These are phyloP conservation scores for Alternaria metachromatica DNA, from an alignment of 2,329 filamentous ascomycete species.

Conservation along the genomic window DNA sequence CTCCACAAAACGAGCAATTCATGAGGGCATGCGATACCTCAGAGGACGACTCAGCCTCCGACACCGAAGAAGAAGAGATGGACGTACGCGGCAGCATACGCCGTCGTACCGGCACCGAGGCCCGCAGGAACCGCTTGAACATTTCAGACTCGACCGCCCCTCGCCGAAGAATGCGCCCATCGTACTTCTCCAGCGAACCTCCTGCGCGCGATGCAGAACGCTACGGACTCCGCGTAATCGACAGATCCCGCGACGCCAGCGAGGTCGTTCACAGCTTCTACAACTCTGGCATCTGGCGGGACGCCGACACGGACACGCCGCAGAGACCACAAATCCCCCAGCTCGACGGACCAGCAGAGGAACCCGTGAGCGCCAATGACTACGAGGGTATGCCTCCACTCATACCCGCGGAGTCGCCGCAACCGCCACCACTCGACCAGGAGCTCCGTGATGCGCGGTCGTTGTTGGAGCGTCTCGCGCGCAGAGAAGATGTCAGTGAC, in stretches of 20 bases:
- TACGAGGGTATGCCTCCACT: conserved; percentile 23
- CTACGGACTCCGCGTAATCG: conserved; percentile 37
- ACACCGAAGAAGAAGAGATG: conserved; percentile 60
- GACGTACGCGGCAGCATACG: conserved; percentile 14
- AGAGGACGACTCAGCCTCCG: conserved; percentile 54
- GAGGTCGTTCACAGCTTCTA: conserved; percentile 41
- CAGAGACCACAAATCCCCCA: conserved; percentile 17
- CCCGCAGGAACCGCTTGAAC: conserved; percentile 6
- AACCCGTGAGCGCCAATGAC: conserved; percentile 21
- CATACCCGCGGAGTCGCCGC: conserved; percentile 10
- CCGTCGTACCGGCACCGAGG: conserved; percentile 33
- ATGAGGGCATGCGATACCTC: conserved; percentile 62
- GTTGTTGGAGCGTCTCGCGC: conserved; percentile 73
- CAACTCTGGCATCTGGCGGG: conserved; percentile 11
- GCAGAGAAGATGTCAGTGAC: conserved; percentile 77
- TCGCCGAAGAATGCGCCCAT: conserved; percentile 25
- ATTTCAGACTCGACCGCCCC: conserved; percentile 10
- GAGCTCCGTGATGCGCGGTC: conserved; percentile 71
- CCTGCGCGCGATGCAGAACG: conserved; percentile 34
- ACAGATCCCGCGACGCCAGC: conserved; percentile 36
- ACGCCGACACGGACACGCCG: conserved; percentile 6
- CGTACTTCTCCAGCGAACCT: conserved; percentile 34
- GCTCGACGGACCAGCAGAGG: conserved; percentile 28
- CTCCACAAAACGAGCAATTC: conserved; percentile 48
- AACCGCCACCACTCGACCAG: conserved; percentile 34